Base-by-base conservation (phyloP, 2,329 filamentous ascomycete genomes). In the Xylariaceae sp. region DNA sequence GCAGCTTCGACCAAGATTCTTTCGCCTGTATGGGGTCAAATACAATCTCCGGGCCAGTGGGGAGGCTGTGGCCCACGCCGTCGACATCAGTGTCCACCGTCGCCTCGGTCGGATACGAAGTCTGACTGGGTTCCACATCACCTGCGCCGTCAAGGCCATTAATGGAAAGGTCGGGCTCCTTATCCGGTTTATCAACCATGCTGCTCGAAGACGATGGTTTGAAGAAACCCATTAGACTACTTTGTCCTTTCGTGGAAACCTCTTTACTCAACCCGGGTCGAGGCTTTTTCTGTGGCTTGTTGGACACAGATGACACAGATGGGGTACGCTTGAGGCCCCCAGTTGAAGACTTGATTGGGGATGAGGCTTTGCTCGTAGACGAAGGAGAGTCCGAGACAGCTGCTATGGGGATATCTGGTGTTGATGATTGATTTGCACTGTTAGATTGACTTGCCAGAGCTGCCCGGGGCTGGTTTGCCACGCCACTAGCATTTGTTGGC, bases 1-100 rank as follows among this genome's bases (percentile, higher is more conserved):
- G 81, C 11, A 97, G 70, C 57, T 83, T 88, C 4, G 79, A 81
- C 92, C 92, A 97, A 15, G 83, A 83, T 55, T 92, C 83, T 59
- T 87, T 90, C 31, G 76, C 75, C 44, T 76, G 71, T 34, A 88
- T 78, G 0, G 83, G 81, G 50, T 89, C 85, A 44, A 83, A 70
- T 2, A 77, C 68, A 40, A 61, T 69, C 7, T 63, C 68, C 3
- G 57, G 28, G 6, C 31, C 38, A 11, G n/a, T 41, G 18, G 27
- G 31, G 12, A 35, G 16, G 9, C 13, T 2, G 5, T 34, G 35
- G 36, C 47, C 44, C 3, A 34, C 13, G 6, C 43, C 37, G 17
- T 40, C 41, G 9, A 31, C 16, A 16, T 38, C 36, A 17, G 31
- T 36, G 9, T 41, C 40, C 19, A n/a, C n/a, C 21, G 31, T 9